These are phyloP conservation scores for Phytopythium oedochilum DNA, from an alignment of 352 stramenopile species.

Conservation along the genomic window DNA sequence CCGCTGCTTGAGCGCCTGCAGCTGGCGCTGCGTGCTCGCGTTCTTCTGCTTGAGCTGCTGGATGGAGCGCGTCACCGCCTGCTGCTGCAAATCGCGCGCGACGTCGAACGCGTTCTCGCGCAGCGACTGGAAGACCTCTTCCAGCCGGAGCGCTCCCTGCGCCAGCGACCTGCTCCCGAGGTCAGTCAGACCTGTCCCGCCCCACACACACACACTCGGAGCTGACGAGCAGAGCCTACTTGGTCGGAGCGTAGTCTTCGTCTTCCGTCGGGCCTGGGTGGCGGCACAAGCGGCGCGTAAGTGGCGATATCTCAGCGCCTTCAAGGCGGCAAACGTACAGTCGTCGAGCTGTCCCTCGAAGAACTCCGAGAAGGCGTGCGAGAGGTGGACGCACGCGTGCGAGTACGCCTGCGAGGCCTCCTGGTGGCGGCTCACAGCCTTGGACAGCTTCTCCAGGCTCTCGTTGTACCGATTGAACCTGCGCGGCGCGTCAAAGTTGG, in stretches of 20 bases:
- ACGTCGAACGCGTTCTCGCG: slow-evolving; percentile 40
- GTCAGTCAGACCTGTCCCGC: no score
- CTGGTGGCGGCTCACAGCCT: slow-evolving; percentile 39
- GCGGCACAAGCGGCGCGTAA: background rate
- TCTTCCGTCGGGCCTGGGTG: slow-evolving; percentile 12
- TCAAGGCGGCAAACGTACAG: no score
- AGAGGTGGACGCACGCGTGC: slow-evolving; percentile 34
- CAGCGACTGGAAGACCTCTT: slow-evolving; percentile 57
- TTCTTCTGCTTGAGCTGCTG: slow-evolving; percentile 38
- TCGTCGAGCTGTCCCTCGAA: slow-evolving; percentile 42
- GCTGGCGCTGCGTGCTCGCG: slow-evolving; percentile 30
- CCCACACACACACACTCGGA: no score
- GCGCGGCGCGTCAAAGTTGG: slow-evolving; percentile 1
- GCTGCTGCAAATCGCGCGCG: slow-evolving; percentile 39
- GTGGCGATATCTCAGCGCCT: no score
- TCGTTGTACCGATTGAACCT: slow-evolving; percentile 64
- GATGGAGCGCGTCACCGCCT: slow-evolving; percentile 34
- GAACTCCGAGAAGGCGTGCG: slow-evolving; percentile 58
- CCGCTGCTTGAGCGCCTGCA: slow-evolving; percentile 48
- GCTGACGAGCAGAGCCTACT: no score
- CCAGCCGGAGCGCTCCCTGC: slow-evolving; percentile 41
- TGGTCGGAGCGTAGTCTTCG: slow-evolving; percentile 19
- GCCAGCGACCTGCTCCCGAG: slow-evolving; percentile 25
- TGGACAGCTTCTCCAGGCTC: slow-evolving; percentile 48
- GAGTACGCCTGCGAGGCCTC: slow-evolving; percentile 37